These are phyloP conservation scores for Ananas comosus DNA, from an alignment of 176 grass and related monocot species.

Conservation along the genomic window DNA sequence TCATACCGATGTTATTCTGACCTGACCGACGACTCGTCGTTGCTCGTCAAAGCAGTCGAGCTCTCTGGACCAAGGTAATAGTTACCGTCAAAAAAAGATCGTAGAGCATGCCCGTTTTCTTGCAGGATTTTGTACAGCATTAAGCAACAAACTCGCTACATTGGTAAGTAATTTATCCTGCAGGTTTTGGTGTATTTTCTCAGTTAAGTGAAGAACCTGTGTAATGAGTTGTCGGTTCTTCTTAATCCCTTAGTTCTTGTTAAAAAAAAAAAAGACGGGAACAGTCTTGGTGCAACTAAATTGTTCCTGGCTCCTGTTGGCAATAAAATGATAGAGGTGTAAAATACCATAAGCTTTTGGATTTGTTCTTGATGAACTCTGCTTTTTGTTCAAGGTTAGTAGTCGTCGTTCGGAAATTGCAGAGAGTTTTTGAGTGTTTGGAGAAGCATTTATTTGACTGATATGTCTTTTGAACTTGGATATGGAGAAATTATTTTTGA, in stretches of 20 bases:
- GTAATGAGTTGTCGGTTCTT: no score
- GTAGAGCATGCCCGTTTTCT: conserved; percentile 15
- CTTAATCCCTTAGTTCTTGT: no score
- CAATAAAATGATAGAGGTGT: no score
- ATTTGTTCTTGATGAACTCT: not conserved
- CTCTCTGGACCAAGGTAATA: conserved; percentile 87
- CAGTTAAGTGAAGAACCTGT: conserved; percentile 15
- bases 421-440: conserved; percentile 10
- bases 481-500: no score
- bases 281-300: conserved; percentile 10
- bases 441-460: not conserved
- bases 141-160: conserved; percentile 9
- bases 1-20: conserved; percentile 72
- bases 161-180: not conserved
- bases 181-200: conserved; percentile 24
- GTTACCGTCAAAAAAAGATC: not conserved
- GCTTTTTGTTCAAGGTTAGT: not conserved
- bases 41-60: conserved; percentile 86
- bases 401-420: no score
- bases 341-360: not conserved
- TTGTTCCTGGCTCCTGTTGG: no score
- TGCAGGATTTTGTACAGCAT: conserved; percentile 29
- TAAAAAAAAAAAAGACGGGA: conserved; percentile 17
- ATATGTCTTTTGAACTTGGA: no score
- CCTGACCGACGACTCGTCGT: conserved; percentile 72